Percentiles rank a stretch among this genome's conserved stretches.
phyloP scores from a whole-genome alignment of 129 eudicot species.

The Rutidosis leptorrhynchoides region DNA sequence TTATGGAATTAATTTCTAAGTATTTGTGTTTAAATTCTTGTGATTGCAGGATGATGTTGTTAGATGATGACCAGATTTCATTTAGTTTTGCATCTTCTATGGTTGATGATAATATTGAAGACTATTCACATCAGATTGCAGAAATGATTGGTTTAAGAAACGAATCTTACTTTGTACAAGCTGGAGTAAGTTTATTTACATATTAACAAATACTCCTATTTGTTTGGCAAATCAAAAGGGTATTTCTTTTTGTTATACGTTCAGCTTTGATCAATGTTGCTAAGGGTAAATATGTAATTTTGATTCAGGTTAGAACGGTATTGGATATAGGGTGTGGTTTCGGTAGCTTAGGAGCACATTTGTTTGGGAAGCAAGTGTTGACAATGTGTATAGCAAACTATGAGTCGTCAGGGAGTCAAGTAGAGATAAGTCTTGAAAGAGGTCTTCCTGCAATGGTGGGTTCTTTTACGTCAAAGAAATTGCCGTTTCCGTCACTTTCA shows the following conservation, averaged over 20 bases:
- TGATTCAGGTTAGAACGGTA: slow-evolving; percentile 82
- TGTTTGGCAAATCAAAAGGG: slow-evolving; percentile 12
- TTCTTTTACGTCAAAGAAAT: slow-evolving; percentile 68
- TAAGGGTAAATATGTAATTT: slow-evolving; percentile 12
- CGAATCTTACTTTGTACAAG: slow-evolving; percentile 72
- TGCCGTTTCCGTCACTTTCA: slow-evolving; percentile 91
- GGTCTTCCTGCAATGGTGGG: slow-evolving; percentile 98
- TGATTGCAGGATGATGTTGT: slow-evolving; percentile 89
- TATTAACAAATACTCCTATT: too few species aligned
- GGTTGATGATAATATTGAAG: slow-evolving; percentile 82
- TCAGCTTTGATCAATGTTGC: slow-evolving; percentile 8
- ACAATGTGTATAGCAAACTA: slow-evolving; percentile 94
- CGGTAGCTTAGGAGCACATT: slow-evolving; percentile 97
- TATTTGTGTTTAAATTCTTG: neutral
- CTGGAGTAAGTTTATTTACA: too few species aligned
- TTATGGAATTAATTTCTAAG: neutral
- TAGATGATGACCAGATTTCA: slow-evolving; percentile 94
- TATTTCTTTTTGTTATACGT: neutral
- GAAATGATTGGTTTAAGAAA: slow-evolving; percentile 96
- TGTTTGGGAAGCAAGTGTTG: slow-evolving; percentile 59
- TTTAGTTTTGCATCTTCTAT: slow-evolving; percentile 75
- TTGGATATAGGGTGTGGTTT: slow-evolving; percentile 97
- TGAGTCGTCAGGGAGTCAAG: slow-evolving; percentile 99
- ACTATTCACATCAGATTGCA: slow-evolving; percentile 95
- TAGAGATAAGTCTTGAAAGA: slow-evolving; percentile 91